Evolutionary conservation across 2,329 filamentous ascomycete species (phyloP).

Genomic region (Tympanopsis confertula): DNA sequence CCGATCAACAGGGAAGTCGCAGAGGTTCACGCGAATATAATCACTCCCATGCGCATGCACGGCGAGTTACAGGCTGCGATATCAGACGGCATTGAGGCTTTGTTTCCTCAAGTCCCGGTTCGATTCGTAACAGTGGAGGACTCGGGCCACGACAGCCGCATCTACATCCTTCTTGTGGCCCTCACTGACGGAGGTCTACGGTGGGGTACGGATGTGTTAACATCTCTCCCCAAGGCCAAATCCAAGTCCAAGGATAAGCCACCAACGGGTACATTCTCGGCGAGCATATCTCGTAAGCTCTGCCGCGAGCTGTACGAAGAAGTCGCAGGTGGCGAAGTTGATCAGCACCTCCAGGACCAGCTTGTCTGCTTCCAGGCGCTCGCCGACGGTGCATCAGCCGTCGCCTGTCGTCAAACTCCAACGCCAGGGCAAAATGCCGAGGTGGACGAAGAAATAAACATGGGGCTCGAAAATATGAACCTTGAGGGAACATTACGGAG

Average conservation of each 20-base stretch:
- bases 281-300: constrained; percentile 30
- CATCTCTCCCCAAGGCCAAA: constrained; percentile 10
- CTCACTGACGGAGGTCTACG: constrained; percentile 29
- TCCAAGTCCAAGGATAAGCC: constrained; percentile 21
- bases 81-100: constrained; percentile 20
- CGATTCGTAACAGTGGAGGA: constrained; percentile 35
- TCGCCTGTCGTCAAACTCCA: constrained; percentile 19
- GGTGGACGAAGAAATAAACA: constrained; percentile 4
- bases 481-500: constrained; percentile 16
- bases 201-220: constrained; percentile 35
- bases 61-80: constrained; percentile 26
- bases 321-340: constrained; percentile 32
- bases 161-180: constrained; percentile 46
- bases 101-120: constrained; percentile 31
- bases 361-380: constrained; percentile 48
- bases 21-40: constrained; percentile 35
- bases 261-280: constrained; percentile 10
- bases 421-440: constrained; percentile 5
- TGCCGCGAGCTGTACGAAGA: constrained; percentile 32
- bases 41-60: constrained; percentile 33
- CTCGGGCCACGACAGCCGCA: constrained; percentile 34
- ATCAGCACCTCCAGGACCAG: constrained; percentile 49
- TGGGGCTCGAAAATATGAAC: constrained; percentile 14
- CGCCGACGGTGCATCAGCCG: constrained; percentile 36
- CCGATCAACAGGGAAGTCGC: constrained; percentile 26